A percentile compares a stretch with the other conserved stretches of the same genome.
These are phyloP conservation scores for Paraurostyla sp. DNA, from an alignment of 73 alveolate genomes.

Conservation along the genomic window DNA sequence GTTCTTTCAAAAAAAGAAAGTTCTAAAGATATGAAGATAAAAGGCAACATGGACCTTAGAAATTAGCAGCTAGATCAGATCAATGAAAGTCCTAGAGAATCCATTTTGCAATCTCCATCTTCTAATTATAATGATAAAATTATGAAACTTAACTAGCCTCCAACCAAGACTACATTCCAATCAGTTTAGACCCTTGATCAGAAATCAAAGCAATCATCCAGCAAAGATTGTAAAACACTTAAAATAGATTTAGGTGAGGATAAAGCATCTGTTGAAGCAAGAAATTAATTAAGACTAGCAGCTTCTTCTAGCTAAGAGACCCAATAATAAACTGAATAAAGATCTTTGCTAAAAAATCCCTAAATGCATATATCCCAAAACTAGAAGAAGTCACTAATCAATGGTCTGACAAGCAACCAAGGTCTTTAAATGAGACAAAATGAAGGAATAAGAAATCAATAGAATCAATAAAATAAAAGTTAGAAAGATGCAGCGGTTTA, in stretches of 20 bases:
- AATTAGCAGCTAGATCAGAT: not conserved
- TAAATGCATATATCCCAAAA: too few relatives aligned
- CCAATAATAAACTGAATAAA: too few relatives aligned
- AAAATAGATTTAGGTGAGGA: constrained; percentile 25
- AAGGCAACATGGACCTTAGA: not conserved
- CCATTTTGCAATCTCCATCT: constrained; percentile 6
- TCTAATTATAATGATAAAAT: not conserved
- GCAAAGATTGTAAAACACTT: not conserved
- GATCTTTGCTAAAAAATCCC: too few relatives aligned
- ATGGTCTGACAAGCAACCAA: too few relatives aligned
- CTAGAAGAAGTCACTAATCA: too few relatives aligned
- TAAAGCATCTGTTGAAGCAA: not conserved
- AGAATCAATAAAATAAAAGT: not conserved
- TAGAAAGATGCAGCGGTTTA: not conserved
- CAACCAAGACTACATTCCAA: not conserved
- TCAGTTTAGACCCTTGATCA: not conserved
- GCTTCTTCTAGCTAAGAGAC: too few relatives aligned
- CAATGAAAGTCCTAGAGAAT: constrained; percentile 50
- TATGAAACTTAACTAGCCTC: not conserved
- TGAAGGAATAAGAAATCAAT: not conserved
- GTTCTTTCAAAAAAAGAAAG: not conserved
- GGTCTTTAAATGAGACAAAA: too few relatives aligned
- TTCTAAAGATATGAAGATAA: not conserved
- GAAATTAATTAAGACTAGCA: too few relatives aligned
- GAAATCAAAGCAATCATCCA: not conserved